Conservation (phyloP, 768 basidiomycete species). For the Clathrus columnatus region DNA sequence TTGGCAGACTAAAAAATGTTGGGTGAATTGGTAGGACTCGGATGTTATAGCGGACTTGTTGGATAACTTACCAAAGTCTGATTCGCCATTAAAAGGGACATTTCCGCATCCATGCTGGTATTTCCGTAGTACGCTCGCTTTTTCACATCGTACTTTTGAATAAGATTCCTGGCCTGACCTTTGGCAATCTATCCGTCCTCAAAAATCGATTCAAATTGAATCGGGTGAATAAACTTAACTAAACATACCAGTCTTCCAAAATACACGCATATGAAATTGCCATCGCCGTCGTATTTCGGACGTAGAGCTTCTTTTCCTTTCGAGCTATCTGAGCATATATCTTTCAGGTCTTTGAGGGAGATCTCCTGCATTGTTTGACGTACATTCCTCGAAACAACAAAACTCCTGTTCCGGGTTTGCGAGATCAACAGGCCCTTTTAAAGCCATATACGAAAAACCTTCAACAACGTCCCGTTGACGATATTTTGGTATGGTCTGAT, state of each 20-base stretch:
- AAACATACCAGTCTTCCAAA: slow-evolving; percentile 80
- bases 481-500: slow-evolving; percentile 61
- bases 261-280: slow-evolving; percentile 61
- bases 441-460: slow-evolving; percentile 77
- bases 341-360: neutral
- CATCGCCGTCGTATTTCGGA: slow-evolving; percentile 49
- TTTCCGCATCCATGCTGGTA: slow-evolving; percentile 96
- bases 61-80: slow-evolving; percentile 65
- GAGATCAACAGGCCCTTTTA: slow-evolving; percentile 76
- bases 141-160: slow-evolving; percentile 76
- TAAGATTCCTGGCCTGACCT: slow-evolving; percentile 59
- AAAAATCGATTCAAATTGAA: neutral
- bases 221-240: neutral
- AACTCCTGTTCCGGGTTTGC: slow-evolving; percentile 65
- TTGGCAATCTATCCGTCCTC: slow-evolving; percentile 39
- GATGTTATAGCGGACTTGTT: neutral
- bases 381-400: slow-evolving; percentile 84
- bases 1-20: slow-evolving; percentile 52
- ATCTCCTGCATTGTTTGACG: slow-evolving; percentile 17
- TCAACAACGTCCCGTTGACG: slow-evolving; percentile 65
- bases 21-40: neutral
- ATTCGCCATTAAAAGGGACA: slow-evolving; percentile 93
- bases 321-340: slow-evolving; percentile 35
- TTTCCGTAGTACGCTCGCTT: slow-evolving; percentile 88
- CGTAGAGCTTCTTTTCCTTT: slow-evolving; percentile 34